Evolutionary conservation across 176 grass and related monocot species (phyloP), one percentile per base, ranked within the genome.

Genomic region (Carex littledalei): DNA sequence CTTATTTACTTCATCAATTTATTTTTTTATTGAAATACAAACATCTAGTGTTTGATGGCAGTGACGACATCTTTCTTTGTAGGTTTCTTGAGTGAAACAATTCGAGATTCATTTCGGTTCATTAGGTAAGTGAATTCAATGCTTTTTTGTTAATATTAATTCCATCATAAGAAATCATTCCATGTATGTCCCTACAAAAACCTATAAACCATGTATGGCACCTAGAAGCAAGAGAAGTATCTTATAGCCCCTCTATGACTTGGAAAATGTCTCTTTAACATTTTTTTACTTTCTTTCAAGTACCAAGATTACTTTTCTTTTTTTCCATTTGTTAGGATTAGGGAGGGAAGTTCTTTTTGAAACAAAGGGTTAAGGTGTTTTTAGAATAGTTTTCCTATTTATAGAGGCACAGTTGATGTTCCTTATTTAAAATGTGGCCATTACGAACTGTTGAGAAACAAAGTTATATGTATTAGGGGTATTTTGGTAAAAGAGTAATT

Each of bases 11-110:
- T 37, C 63, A 61, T 54, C 16, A 54, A 50, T 16, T 31, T 37
- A 59, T 60, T 11, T 11, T 60, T 77, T 84, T 53, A 58, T 79
- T 67, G 67, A 26, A 87, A 53, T 57, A 81, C 29, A 87, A 56
- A 83, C 65, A 21, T 54, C 10, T 87, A 84, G 84, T 76, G 67
- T 87, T 84, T 60, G 41, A 21, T 71, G 12, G 4, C 22, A 77
- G 29, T 77, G 73, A 11, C 31, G 7, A 53, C 18, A 45, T 54
- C 8, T 55, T 55, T 77, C 49, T 72, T 22, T 78, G 74, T 90
- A 98, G 95, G 81, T 85, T 95, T 88, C 78, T 90, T 98, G 76
- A 89, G 89, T 84, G 95, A 98, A 82, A 90, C 83, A 63, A 8
- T 94, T 32, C 68, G 1, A 63, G 93, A 98, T 84, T 74, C 85